Evolutionary conservation across 2,329 filamentous ascomycete species (phyloP).

Genomic region (Monosporascus ibericus): DNA sequence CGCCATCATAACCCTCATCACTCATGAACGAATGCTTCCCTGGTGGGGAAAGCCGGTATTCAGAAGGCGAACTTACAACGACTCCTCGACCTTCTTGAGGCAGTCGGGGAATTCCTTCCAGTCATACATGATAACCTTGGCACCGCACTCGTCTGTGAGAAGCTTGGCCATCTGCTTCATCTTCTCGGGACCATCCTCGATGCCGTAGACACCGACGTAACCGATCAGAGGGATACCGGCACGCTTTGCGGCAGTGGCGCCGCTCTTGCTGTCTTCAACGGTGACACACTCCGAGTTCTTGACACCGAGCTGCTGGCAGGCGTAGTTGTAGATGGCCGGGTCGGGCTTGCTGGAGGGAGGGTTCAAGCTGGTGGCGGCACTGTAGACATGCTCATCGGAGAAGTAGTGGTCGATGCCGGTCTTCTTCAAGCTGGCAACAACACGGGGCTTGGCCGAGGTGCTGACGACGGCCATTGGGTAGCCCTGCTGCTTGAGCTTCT

Average conservation of each 20-base stretch:
- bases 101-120: constrained; percentile 35
- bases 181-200: constrained; percentile 38
- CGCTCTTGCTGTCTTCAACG: constrained; percentile 69
- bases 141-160: constrained; percentile 43
- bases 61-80: constrained; percentile 18
- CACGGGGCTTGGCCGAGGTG: constrained; percentile 62
- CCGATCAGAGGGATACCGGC: constrained; percentile 66
- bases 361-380: constrained; percentile 60
- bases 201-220: constrained; percentile 57
- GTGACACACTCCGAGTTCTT: constrained; percentile 60
- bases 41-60: background rate
- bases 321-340: constrained; percentile 66
- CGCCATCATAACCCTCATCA: too few relatives aligned
- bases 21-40: too few relatives aligned
- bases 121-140: constrained; percentile 43
- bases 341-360: constrained; percentile 70
- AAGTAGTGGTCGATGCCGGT: constrained; percentile 65
- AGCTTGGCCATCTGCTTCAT: constrained; percentile 50
- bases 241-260: constrained; percentile 61
- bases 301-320: constrained; percentile 60
- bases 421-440: constrained; percentile 63
- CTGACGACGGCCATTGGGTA: constrained; percentile 67
- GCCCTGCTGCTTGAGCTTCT: constrained; percentile 49
- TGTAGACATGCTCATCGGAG: constrained; percentile 60
- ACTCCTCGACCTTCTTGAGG: constrained; percentile 29